Percentiles rank a stretch among this genome's conserved stretches.
phyloP scores from a whole-genome alignment of 805 yeast species.

The Yamadazyma endophytica region DNA sequence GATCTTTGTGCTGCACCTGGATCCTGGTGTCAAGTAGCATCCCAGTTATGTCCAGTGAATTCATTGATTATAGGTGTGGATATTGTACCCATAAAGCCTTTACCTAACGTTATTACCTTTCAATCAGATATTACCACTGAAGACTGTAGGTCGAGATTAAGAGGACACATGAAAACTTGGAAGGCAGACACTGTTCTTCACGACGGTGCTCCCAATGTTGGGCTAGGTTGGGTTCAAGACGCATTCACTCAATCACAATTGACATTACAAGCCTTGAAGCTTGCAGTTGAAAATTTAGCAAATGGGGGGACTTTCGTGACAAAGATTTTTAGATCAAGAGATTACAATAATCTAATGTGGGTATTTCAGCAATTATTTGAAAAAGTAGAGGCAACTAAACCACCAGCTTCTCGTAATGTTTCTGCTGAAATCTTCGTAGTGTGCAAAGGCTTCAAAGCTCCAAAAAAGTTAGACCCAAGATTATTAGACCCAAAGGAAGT shows the following conservation, averaged over 20 bases:
- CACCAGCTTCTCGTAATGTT: conserved; percentile 98
- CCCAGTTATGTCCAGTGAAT: conserved; percentile 86
- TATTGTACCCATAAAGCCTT: conserved; percentile 94
- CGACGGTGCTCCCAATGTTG: conserved; percentile 99
- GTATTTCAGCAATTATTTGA: conserved; percentile 94
- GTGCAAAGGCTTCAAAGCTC: conserved; percentile 94
- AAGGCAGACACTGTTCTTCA: conserved; percentile 97
- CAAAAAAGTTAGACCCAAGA: conserved; percentile 90
- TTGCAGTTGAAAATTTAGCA: conserved; percentile 88
- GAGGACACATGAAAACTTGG: conserved; percentile 98
- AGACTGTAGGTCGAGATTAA: conserved; percentile 88
- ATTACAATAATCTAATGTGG: conserved; percentile 96
- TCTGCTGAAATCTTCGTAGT: conserved; percentile 99
- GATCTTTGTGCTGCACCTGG: conserved; percentile 97
- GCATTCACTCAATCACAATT: conserved; percentile 97
- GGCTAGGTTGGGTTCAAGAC: conserved; percentile 99
- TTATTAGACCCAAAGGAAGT: conserved; percentile 88
- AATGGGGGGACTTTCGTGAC: conserved; percentile 96
- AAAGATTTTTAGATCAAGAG: conserved; percentile 97
- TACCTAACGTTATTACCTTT: conserved; percentile 91
- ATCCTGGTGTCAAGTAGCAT: conserved; percentile 98
- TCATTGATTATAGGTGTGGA: conserved; percentile 98
- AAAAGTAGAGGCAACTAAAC: conserved; percentile 97
- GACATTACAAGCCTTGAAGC: conserved; percentile 85
- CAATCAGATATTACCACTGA: conserved; percentile 98